phyloP scores from a whole-genome alignment of 495 filamentous ascomycete genomes.

The Saxophila tyrrhenica region DNA sequence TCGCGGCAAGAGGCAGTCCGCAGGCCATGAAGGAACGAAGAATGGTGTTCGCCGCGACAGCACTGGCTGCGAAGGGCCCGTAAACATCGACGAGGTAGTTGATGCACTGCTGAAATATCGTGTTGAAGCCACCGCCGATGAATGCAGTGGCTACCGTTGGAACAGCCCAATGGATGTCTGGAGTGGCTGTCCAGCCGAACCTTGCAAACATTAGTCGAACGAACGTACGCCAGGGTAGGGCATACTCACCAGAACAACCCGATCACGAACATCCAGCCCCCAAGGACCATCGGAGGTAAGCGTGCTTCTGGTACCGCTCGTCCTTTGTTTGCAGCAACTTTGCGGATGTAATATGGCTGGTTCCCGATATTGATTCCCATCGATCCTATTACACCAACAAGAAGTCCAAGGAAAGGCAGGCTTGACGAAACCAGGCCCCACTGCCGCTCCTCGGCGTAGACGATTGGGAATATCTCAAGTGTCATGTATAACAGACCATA shows the following conservation, averaged over 20 bases:
- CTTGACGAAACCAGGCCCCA: slow-evolving; percentile 32
- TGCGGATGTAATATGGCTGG: slow-evolving; percentile 20
- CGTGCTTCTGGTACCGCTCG: slow-evolving; percentile 27
- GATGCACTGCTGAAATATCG: slow-evolving; percentile 24
- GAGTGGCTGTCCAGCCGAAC: slow-evolving; percentile 27
- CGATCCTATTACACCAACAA: slow-evolving; percentile 32
- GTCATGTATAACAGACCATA: slow-evolving; percentile 31
- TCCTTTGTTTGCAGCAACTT: slow-evolving; percentile 15
- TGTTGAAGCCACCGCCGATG: slow-evolving; percentile 21
- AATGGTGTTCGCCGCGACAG: slow-evolving; percentile 22
- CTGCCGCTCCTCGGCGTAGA: slow-evolving; percentile 42
- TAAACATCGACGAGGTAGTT: slow-evolving; percentile 24
- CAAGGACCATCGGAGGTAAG: slow-evolving; percentile 28
- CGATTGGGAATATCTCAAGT: slow-evolving; percentile 39
- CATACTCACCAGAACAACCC: slow-evolving; percentile 24
- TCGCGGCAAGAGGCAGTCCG: slow-evolving; percentile 17
- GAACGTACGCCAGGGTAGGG: not conserved
- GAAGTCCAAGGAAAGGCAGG: slow-evolving; percentile 43
- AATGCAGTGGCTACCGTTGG: slow-evolving; percentile 20
- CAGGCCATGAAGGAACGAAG: slow-evolving; percentile 17
- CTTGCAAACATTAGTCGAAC: not conserved
- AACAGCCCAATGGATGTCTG: slow-evolving; percentile 24
- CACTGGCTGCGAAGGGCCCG: slow-evolving; percentile 16
- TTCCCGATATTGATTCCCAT: slow-evolving; percentile 21
- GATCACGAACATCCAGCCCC: slow-evolving; percentile 21